These are phyloP conservation scores for Flaveria linearis DNA, from an alignment of 129 eudicot genomes.

Conservation along the genomic window DNA sequence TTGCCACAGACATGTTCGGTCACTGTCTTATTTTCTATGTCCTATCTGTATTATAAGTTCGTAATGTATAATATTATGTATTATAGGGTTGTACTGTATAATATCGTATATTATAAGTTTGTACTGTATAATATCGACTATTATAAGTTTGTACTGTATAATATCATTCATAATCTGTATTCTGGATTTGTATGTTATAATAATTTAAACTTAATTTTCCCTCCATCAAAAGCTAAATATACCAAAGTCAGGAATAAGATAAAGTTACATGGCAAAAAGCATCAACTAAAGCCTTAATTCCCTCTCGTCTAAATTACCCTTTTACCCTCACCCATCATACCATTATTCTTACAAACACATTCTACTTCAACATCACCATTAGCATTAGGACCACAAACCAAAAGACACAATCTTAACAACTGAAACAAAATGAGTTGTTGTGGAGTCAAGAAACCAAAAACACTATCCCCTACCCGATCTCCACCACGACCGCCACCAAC, in stretches of 20 bases:
- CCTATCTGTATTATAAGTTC: background rate
- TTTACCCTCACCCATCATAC: constrained; percentile 23
- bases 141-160: no score
- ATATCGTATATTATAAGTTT: background rate
- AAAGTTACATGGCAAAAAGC: constrained; percentile 42
- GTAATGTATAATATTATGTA: background rate
- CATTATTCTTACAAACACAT: constrained; percentile 11
- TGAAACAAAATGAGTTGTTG: constrained; percentile 54
- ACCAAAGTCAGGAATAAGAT: constrained; percentile 40
- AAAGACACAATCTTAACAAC: background rate
- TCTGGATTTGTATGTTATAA: background rate
- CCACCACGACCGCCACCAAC: constrained; percentile 30
- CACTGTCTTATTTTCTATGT: no score
- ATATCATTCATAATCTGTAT: no score
- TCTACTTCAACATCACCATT: constrained; percentile 29
- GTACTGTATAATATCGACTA: background rate
- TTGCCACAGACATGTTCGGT: background rate
- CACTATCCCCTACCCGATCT: constrained; percentile 34
- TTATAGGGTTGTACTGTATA: no score
- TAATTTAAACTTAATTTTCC: constrained; percentile 11
- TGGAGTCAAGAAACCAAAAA: constrained; percentile 47
- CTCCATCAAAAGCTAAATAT: constrained; percentile 48
- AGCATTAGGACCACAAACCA: constrained; percentile 30
- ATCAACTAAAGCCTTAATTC: constrained; percentile 45
- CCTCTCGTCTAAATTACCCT: constrained; percentile 32